Base-by-base conservation (phyloP, 2,329 filamentous ascomycete genomes). In the Aureobasidium pullulans region DNA sequence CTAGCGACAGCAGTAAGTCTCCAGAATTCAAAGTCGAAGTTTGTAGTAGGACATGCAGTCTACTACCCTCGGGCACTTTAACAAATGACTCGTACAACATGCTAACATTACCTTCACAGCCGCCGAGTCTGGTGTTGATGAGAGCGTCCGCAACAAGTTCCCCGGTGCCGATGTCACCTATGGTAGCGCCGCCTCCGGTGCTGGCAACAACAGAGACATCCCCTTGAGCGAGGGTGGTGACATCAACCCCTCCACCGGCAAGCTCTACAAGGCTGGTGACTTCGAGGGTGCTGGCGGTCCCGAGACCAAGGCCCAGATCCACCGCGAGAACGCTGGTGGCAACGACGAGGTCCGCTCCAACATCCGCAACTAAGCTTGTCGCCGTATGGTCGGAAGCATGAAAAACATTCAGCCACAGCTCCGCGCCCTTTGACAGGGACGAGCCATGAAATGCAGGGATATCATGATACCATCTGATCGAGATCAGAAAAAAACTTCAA, bases 261-360 rank as follows among this genome's bases (percentile, higher is more conserved):
- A 71, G 39, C 49, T 59, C 11, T 42, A 57, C 57, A 79, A 80
- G 65, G 76, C 76, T 0, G 62, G 71, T 37, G 77, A 79, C 62
- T 80, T 78, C 57, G 77, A 79, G 61, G 78, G 77, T 29, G 64
- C 66, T 0, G 78, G 78, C 1, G 77, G 77, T 13, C 77, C 77
- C 2, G 77, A 80, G 68, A 73, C 73, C 56, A 77, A 77, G 66
- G 70, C 69, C 36, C 61, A 66, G 31, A 65, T 70, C 11, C 73
- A 70, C 59, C 71, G 68, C n/a, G 68, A 72, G 62, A 70, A 70
- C 28, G 68, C 73, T 8, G 68, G 67, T 11, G 76, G 76, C 8
- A 68, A 73, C 47, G 70, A 77, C 64, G 69, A 72, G 59, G 71
- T 77, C n/a, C 54, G 54, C 42, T 47, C 42, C 36, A 57, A 57